Evolutionary conservation across 805 yeast species (phyloP).

Genomic region (Saturnispora sekii): DNA sequence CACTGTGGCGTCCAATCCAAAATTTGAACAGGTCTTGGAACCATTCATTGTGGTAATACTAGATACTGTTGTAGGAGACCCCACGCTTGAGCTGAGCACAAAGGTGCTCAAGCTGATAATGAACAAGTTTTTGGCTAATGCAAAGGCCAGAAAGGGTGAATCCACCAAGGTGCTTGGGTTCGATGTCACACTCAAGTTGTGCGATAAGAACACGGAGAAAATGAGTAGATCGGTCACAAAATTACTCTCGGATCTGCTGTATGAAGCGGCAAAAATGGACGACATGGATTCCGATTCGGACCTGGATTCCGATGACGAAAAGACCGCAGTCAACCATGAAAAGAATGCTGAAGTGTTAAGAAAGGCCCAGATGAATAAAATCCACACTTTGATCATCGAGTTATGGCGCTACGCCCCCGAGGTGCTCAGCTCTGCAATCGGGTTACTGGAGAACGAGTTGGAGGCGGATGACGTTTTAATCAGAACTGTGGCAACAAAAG

Average conservation of each 20-base stretch:
- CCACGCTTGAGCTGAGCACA: slow-evolving; percentile 47
- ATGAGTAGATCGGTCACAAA: slow-evolving; percentile 70
- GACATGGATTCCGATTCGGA: slow-evolving; percentile 13
- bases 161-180: slow-evolving; percentile 45
- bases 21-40: slow-evolving; percentile 35
- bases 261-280: slow-evolving; percentile 32
- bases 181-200: slow-evolving; percentile 54
- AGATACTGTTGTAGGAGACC: slow-evolving; percentile 64
- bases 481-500: slow-evolving; percentile 59
- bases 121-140: slow-evolving; percentile 44
- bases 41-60: slow-evolving; percentile 61
- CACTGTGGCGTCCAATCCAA: slow-evolving; percentile 33
- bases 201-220: slow-evolving; percentile 61
- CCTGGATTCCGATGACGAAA: slow-evolving; percentile 7
- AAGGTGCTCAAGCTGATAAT: slow-evolving; percentile 53
- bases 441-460: slow-evolving; percentile 70
- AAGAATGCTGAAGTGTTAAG: not conserved
- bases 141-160: slow-evolving; percentile 16
- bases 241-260: slow-evolving; percentile 66
- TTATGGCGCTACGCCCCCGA: slow-evolving; percentile 78
- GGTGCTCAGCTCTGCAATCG: slow-evolving; percentile 60
- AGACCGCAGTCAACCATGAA: not conserved
- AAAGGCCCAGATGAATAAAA: slow-evolving; percentile 39
- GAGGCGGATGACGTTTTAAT: slow-evolving; percentile 58
- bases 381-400: slow-evolving; percentile 54